Evolutionary conservation across 2,329 filamentous ascomycete genomes (phyloP).

Genomic region (Lecanicillium sp.): DNA sequence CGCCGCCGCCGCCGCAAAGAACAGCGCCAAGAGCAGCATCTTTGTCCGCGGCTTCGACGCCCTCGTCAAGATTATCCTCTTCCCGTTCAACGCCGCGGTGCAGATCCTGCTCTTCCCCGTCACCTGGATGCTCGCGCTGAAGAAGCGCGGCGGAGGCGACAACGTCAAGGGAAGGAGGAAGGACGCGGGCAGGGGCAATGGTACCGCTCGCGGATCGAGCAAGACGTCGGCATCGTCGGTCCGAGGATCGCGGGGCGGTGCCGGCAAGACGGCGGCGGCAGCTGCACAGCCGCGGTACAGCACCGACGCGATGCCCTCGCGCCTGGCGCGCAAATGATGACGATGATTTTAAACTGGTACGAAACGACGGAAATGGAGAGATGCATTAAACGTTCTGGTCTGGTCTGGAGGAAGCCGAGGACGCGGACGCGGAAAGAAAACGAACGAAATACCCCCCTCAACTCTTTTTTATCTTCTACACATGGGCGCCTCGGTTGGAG

Average conservation of each 20-base stretch:
- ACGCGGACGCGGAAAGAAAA: too few species aligned
- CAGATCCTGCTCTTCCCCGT: conserved; percentile 37
- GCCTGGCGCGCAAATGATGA: conserved; percentile 9
- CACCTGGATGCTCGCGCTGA: conserved; percentile 30
- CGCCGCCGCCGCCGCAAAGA: conserved; percentile 66
- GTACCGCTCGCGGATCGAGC: too few species aligned
- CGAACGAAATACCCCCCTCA: too few species aligned
- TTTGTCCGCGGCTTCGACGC: conserved; percentile 34
- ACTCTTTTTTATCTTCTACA: not conserved
- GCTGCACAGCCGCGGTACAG: conserved; percentile 27
- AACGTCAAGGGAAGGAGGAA: not conserved
- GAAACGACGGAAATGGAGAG: not conserved
- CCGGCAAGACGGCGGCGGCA: conserved; percentile 20
- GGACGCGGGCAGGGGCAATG: too few species aligned
- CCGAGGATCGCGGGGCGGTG: not conserved
- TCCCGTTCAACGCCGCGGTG: conserved; percentile 37
- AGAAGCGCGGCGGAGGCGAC: conserved; percentile 20
- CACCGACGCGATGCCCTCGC: conserved; percentile 29
- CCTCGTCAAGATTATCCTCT: conserved; percentile 27
- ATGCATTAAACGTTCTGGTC: too few species aligned
- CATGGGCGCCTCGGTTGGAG: too few species aligned
- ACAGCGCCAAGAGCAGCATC: conserved; percentile 34
- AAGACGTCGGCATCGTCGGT: too few species aligned
- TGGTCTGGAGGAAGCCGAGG: too few species aligned
- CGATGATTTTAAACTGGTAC: too few species aligned